Conservation (phyloP, 2,329 filamentous ascomycete genomes). For the Coniochaeta sp. region DNA sequence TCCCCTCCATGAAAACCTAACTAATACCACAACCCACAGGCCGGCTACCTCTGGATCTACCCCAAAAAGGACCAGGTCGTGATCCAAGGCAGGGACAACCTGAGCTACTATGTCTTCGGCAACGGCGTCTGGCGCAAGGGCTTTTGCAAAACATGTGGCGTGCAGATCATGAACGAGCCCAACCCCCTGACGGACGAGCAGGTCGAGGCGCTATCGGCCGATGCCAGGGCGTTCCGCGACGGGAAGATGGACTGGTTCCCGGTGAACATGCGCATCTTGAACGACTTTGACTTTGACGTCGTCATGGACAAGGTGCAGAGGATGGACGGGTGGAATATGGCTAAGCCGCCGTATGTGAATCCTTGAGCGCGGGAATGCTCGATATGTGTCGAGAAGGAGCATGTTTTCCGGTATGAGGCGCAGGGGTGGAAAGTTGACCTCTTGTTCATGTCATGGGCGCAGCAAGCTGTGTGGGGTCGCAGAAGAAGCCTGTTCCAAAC, state of each 20-base stretch:
- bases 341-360: conserved; percentile 30
- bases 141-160: conserved; percentile 9
- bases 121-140: conserved; percentile 14
- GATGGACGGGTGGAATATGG: conserved; percentile 19
- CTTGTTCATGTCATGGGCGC: too few relatives aligned
- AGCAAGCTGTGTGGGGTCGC: too few relatives aligned
- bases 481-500: background rate
- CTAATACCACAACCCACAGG: conserved; percentile 19
- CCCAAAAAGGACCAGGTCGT: conserved; percentile 29
- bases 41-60: conserved; percentile 38
- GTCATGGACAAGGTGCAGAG: conserved; percentile 14
- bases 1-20: background rate
- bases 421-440: too few relatives aligned
- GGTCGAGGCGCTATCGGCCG: conserved; percentile 23
- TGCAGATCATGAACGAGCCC: conserved; percentile 25
- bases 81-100: conserved; percentile 31
- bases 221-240: conserved; percentile 12
- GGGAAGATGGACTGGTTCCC: conserved; percentile 14
- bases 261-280: conserved; percentile 31
- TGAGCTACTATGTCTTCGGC: conserved; percentile 30
- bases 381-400: too few relatives aligned
- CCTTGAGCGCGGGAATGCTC: conserved; percentile 20
- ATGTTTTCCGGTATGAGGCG: too few relatives aligned
- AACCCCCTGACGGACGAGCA: conserved; percentile 26
- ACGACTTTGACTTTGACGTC: conserved; percentile 26